A percentile compares a stretch with the other conserved stretches of the same genome.
phyloP scores from a whole-genome alignment of 306 rosid genomes.

The Sindora glabra region DNA sequence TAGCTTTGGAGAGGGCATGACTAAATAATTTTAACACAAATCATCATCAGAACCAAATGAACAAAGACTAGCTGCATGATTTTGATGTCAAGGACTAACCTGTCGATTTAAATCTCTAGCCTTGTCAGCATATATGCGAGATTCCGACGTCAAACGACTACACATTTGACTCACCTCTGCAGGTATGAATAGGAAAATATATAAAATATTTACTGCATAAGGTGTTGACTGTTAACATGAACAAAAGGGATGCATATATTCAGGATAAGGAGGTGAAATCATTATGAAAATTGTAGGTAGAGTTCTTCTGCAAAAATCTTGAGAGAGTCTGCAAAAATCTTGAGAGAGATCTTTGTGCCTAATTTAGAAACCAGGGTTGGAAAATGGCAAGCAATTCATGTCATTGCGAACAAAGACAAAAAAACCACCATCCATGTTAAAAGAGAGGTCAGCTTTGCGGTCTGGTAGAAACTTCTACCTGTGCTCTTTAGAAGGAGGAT shows the following conservation, averaged over 20 bases:
- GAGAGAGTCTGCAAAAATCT: too few species aligned
- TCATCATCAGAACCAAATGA: background rate
- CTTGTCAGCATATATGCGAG: constrained; percentile 88
- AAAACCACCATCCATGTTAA: too few species aligned
- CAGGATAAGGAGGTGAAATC: background rate
- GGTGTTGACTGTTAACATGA: background rate
- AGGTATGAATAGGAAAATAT: constrained; percentile 19
- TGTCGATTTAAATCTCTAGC: constrained; percentile 89
- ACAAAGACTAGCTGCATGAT: background rate
- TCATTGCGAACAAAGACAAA: background rate
- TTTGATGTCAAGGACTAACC: constrained; percentile 43
- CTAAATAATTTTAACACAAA: background rate
- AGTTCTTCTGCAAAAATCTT: background rate
- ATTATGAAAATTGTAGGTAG: background rate
- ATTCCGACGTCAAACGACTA: constrained; percentile 88
- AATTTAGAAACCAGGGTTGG: background rate
- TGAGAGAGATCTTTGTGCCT: background rate
- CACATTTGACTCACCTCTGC: constrained; percentile 99
- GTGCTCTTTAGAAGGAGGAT: too few species aligned
- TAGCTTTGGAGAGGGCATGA: background rate
- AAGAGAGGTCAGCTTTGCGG: too few species aligned
- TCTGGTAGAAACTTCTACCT: too few species aligned
- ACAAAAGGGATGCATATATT: background rate
- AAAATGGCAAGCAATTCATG: background rate
- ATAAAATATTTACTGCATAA: background rate